A percentile compares a stretch with the other conserved stretches of the same genome.
Conservation (phyloP, 2,329 filamentous ascomycete genomes). For the Pseudogymnoascus sp. region DNA sequence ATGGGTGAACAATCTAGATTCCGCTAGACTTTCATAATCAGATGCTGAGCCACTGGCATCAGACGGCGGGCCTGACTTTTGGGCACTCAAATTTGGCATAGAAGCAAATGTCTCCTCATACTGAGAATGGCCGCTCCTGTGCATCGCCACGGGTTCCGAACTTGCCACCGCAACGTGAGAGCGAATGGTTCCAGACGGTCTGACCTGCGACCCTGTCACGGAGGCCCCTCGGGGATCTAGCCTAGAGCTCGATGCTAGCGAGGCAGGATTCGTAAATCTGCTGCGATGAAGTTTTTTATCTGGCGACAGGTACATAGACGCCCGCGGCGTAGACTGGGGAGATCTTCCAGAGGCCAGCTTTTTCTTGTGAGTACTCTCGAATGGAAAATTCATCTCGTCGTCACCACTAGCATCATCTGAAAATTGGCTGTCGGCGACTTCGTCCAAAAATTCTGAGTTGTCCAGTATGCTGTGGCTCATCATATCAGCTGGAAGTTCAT, state of each 20-base stretch:
- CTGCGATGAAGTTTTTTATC: background rate
- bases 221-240: background rate
- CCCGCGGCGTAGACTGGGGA: slow-evolving; percentile 44
- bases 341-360: slow-evolving; percentile 27
- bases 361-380: slow-evolving; percentile 23
- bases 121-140: background rate
- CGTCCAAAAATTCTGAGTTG: slow-evolving; percentile 26
- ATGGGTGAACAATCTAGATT: slow-evolving; percentile 67
- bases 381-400: slow-evolving; percentile 20
- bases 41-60: slow-evolving; percentile 2
- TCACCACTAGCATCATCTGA: slow-evolving; percentile 24
- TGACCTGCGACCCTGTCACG: background rate
- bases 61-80: background rate
- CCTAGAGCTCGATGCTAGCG: background rate
- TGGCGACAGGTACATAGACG: slow-evolving; percentile 33
- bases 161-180: background rate
- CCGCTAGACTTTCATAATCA: slow-evolving; percentile 43
- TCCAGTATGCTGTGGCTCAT: slow-evolving; percentile 24
- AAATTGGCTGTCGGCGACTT: slow-evolving; percentile 27
- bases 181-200: background rate
- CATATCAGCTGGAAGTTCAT: slow-evolving; percentile 17
- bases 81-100: background rate
- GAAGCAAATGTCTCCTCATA: background rate
- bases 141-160: background rate
- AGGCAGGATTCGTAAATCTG: slow-evolving; percentile 5